Evolutionary conservation across 2,329 filamentous ascomycete species (phyloP).

Genomic region (Alternaria sp.): DNA sequence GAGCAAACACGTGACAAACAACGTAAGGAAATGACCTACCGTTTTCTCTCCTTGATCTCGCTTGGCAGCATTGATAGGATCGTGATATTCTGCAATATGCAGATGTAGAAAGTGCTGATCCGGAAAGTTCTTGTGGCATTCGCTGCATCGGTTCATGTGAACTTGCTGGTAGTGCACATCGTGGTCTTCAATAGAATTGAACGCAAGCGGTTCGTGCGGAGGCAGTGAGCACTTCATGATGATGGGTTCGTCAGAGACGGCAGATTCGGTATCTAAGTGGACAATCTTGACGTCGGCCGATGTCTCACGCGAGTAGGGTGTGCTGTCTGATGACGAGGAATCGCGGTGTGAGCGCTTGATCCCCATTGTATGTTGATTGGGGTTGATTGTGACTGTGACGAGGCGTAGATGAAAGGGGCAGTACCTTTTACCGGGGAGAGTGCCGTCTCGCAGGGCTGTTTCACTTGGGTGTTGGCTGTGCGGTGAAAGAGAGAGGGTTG

Average conservation of each 20-base stretch:
- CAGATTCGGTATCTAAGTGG: conserved; percentile 60
- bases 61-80: conserved; percentile 74
- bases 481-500: neutral
- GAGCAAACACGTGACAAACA: neutral
- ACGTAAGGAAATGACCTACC: conserved; percentile 58
- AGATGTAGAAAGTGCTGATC: conserved; percentile 78
- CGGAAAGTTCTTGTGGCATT: conserved; percentile 88
- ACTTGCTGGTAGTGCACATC: conserved; percentile 82
- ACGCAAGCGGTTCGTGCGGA: conserved; percentile 75
- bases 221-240: conserved; percentile 83
- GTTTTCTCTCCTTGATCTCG: conserved; percentile 86
- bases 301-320: conserved; percentile 36
- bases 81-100: conserved; percentile 91
- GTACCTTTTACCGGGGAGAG: conserved; percentile 33
- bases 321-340: conserved; percentile 51
- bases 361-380: conserved; percentile 52
- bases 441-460: conserved; percentile 11
- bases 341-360: conserved; percentile 65
- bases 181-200: conserved; percentile 79
- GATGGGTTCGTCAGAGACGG: conserved; percentile 37
- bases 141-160: conserved; percentile 83
- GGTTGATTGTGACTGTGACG: conserved; percentile 15
- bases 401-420: conserved; percentile 25
- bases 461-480: conserved; percentile 1
- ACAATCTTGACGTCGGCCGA: conserved; percentile 51